Evolutionary conservation across 179 eudicot species (phyloP), one percentile per base, ranked within the genome.

Genomic region (Pouteria campechiana): DNA sequence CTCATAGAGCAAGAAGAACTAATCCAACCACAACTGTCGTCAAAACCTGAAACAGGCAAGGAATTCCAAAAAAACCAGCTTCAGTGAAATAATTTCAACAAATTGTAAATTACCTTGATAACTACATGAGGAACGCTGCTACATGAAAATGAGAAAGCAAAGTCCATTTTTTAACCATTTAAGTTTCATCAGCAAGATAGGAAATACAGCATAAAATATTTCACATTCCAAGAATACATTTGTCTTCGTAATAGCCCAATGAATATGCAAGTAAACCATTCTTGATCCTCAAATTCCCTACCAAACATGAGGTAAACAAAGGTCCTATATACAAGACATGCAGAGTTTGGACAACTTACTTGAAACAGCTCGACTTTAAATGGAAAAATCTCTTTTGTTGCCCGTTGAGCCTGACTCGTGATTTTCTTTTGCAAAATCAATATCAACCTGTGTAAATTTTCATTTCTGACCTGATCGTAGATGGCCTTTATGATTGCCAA

Each of bases 361-460:
- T 38, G 58, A 12, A 72, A 72, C 31, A 36, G 56, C 58, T 72
- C 74, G 3, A 60, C 48, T 57, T 72, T 64, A 37, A 64, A 18
- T 2, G 58, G 43, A 48, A 18, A 64, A n/a, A n/a, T n/a, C 3
- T 39, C 48, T 12, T 60, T 68, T 19, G 46, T 19, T 25, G 60
- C 40, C 41, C 64, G 67, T 24, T 42, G 35, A 46, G 79, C 79
- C 53, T 47, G 55, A 43, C 33, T 29, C 40, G 60, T 73, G 50
- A 73, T 68, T 36, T 64, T 64, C 65, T 21, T 49, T 44, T 68
- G 71, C 60, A 73, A 13, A 31, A 68, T 47, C 7, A 73, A 29
- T 3, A 68, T 68, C 15, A 73, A 43, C 23, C 52, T 30, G 50
- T 50, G 60, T 52, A 61, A 25, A 11, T 49, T 32, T 7, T 57